These are phyloP conservation scores for Pascua guehoae DNA, from an alignment of 1,284 basidiomycete genomes.

Conservation along the genomic window DNA sequence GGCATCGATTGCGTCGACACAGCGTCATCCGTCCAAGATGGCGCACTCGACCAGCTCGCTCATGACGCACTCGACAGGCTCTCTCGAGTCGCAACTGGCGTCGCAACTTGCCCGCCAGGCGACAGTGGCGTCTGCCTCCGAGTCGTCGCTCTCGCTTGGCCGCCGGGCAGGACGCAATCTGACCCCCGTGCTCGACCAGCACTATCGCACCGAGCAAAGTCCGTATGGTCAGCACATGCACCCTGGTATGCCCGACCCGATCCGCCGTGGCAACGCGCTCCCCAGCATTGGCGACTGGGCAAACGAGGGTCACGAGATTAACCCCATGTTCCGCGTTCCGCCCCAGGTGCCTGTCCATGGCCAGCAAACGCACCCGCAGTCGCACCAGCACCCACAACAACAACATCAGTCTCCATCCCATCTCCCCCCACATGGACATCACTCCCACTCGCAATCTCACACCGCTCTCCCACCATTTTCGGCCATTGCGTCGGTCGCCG, in stretches of 20 bases:
- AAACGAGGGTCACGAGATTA: slow-evolving; percentile 55
- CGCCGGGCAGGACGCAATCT: slow-evolving; percentile 6
- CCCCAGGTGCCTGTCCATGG: too few species aligned
- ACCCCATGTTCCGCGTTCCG: slow-evolving; percentile 80
- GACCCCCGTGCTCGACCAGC: background rate
- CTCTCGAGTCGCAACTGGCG: slow-evolving; percentile 72
- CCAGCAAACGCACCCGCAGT: too few species aligned
- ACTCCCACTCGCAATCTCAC: slow-evolving; percentile 17
- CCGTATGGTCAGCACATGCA: slow-evolving; percentile 33
- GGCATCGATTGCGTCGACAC: slow-evolving; percentile 30
- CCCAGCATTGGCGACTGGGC: slow-evolving; percentile 53
- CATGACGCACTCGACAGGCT: slow-evolving; percentile 73
- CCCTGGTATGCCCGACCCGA: slow-evolving; percentile 12
- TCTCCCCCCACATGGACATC: too few species aligned
- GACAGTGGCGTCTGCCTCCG: slow-evolving; percentile 54
- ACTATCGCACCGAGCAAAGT: slow-evolving; percentile 23
- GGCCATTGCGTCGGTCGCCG: slow-evolving; percentile 49
- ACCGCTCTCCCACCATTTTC: slow-evolving; percentile 48
- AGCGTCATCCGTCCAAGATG: background rate
- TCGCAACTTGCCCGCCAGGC: slow-evolving; percentile 71
- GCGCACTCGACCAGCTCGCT: slow-evolving; percentile 58
- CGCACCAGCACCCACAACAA: too few species aligned
- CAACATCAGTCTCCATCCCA: too few species aligned
- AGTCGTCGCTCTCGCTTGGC: slow-evolving; percentile 14
- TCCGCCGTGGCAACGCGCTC: slow-evolving; percentile 16